These are phyloP conservation scores for Phaeosphaeriaceae sp. DNA, from an alignment of 2,329 filamentous ascomycete species.

Conservation along the genomic window DNA sequence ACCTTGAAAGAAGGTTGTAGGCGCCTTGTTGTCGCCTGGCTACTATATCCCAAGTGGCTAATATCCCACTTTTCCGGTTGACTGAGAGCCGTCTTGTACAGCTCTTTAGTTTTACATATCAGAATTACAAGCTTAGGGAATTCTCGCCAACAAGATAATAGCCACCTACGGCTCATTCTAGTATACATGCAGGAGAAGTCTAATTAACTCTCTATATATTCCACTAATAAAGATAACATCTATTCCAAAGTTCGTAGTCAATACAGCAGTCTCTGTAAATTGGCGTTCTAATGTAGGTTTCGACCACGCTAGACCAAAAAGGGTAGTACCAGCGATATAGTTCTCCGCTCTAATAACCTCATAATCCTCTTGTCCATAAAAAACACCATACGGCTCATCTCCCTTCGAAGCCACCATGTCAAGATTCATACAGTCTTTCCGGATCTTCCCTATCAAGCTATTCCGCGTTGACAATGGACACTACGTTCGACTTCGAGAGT, in stretches of 20 bases:
- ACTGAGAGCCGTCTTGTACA: no score
- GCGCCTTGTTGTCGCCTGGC: no score
- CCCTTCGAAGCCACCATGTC: neutral
- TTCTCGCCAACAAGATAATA: no score
- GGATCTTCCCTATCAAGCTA: neutral
- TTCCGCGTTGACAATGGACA: neutral
- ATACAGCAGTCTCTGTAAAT: neutral
- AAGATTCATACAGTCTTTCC: neutral
- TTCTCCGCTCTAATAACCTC: neutral
- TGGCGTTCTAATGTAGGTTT: neutral
- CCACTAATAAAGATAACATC: neutral
- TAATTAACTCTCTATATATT: neutral
- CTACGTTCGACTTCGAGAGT: neutral
- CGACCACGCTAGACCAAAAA: neutral
- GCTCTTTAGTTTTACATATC: no score
- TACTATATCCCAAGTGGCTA: no score
- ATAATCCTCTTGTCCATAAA: neutral
- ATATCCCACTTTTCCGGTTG: no score
- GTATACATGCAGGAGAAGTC: no score
- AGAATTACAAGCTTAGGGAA: no score
- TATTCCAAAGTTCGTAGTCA: neutral
- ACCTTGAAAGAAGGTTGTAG: no score
- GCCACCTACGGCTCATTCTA: no score
- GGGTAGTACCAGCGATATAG: no score
- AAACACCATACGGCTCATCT: neutral